Base-by-base conservation (phyloP, 345 rosid genomes). In the Hibiscus syriacus region DNA sequence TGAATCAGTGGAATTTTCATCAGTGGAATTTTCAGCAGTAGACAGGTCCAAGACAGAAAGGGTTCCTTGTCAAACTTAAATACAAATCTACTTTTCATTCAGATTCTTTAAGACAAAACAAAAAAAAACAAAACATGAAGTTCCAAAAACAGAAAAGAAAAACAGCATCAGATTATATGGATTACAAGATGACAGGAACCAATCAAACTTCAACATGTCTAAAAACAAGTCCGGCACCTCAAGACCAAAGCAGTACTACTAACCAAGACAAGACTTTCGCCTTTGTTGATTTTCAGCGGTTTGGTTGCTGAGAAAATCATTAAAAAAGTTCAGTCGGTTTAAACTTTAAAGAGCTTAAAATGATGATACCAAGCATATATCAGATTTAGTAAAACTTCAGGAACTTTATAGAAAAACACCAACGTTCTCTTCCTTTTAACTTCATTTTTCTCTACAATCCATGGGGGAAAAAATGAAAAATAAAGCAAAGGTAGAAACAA, bases 21-120 rank as follows among this genome's bases (percentile, higher is more conserved):
- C 64, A 55, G 36, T 66, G 83, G 67, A 66, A 60, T 63, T 53
- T 60, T 55, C 69, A 56, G 73, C 64, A 55, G 36, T 66, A 84
- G 67, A 75, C 41, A 11, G 66, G 73, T 30, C 75, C 75, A 77
- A 76, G 6, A 30, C 59, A 72, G 69, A 75, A 67, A 61, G 69
- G 64, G 73, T 60, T 76, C 57, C 48, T 73, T 64, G 77, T 58
- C 80, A 82, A 80, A 77, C 67, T 20, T 22, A 54, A 71, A 73
- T 49, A 75, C 75, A 77, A 76, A 79, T 74, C 73, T 54, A 61
- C 83, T 82, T 82, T 76, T 16, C 46, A 68, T 79, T 68, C 20
- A 77, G 86, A 84, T 80, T 86, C 90, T 79, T 72, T 59, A 39
- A 70, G 88, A 84, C 93, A 83, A 86, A 54, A 52, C 73, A 75